Evolutionary conservation across 768 basidiomycete species (phyloP).

Genomic region (Clavulina sp.): DNA sequence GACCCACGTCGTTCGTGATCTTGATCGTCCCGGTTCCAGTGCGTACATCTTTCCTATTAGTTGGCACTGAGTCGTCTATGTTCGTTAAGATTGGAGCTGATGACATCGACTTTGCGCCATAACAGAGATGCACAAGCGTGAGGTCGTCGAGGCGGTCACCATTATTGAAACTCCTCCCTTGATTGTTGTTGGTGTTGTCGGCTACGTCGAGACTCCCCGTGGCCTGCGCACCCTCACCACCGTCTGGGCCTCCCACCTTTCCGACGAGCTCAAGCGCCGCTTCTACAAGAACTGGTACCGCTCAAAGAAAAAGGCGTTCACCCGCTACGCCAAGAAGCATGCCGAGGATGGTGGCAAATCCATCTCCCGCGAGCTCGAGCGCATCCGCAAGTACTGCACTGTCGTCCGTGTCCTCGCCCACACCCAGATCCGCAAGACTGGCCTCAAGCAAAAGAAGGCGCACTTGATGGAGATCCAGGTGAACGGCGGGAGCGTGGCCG

Average conservation of each 20-base stretch:
- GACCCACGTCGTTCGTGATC: slow-evolving; percentile 98
- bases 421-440: slow-evolving; percentile 97
- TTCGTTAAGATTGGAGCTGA: no score
- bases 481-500: slow-evolving; percentile 81
- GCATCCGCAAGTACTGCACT: slow-evolving; percentile 99
- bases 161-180: slow-evolving; percentile 92
- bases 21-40: slow-evolving; percentile 99
- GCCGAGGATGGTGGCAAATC: slow-evolving; percentile 89
- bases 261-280: slow-evolving; percentile 93
- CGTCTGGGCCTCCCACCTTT: slow-evolving; percentile 90
- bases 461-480: slow-evolving; percentile 99
- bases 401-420: slow-evolving; percentile 98
- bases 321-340: slow-evolving; percentile 98
- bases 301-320: slow-evolving; percentile 99
- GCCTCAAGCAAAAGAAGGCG: slow-evolving; percentile 96
- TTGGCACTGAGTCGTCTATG: background rate
- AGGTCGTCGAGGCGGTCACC: slow-evolving; percentile 95
- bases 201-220: slow-evolving; percentile 98
- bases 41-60: slow-evolving; percentile 18
- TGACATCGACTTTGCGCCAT: background rate
- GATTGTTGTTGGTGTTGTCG: slow-evolving; percentile 93
- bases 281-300: slow-evolving; percentile 99
- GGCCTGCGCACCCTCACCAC: slow-evolving; percentile 97
- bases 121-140: slow-evolving; percentile 99
- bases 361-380: slow-evolving; percentile 87